Percentiles rank a stretch among this genome's conserved stretches.
Conservation (phyloP, 1,139 yeast species). For the Candida glucosophila region DNA sequence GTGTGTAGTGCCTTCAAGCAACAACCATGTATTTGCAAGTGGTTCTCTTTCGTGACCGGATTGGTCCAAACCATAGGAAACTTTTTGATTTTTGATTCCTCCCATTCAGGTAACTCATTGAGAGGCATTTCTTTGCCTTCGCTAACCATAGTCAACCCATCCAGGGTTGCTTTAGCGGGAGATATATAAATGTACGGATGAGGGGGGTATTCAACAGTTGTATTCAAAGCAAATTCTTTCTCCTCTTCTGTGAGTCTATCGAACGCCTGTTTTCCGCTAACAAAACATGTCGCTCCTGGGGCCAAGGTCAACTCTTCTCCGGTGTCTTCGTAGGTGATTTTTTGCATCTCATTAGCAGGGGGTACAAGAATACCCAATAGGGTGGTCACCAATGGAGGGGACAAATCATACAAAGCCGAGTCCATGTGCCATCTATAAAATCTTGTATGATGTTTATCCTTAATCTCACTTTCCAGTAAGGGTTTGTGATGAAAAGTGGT, state of each 20-base stretch:
- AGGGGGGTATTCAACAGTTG: constrained; percentile 81
- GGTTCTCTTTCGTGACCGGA: constrained; percentile 78
- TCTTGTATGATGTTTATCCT: constrained; percentile 55
- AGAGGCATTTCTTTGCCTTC: constrained; percentile 65
- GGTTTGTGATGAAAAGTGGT: constrained; percentile 66
- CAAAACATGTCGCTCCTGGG: constrained; percentile 84
- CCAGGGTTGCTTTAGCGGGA: constrained; percentile 72
- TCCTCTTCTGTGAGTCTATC: constrained; percentile 58
- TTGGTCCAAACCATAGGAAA: constrained; percentile 89
- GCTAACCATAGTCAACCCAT: constrained; percentile 77
- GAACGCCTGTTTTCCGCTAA: constrained; percentile 73
- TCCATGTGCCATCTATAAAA: constrained; percentile 93
- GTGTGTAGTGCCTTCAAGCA: constrained; percentile 65
- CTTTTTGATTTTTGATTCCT: constrained; percentile 59
- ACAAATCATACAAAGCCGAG: constrained; percentile 74
- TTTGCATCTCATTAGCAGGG: constrained; percentile 33
- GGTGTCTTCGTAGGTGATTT: constrained; percentile 53
- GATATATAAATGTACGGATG: constrained; percentile 84
- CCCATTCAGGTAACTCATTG: constrained; percentile 74
- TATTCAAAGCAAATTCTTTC: constrained; percentile 60
- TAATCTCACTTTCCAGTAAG: constrained; percentile 53
- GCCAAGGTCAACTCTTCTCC: constrained; percentile 57
- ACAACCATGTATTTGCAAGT: constrained; percentile 80
- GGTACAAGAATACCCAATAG: constrained; percentile 80
- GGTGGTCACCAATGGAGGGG: constrained; percentile 82